Percentiles rank a stretch among this genome's conserved stretches.
Conservation (phyloP, 306 rosid species). For the Trifolium dubium region DNA sequence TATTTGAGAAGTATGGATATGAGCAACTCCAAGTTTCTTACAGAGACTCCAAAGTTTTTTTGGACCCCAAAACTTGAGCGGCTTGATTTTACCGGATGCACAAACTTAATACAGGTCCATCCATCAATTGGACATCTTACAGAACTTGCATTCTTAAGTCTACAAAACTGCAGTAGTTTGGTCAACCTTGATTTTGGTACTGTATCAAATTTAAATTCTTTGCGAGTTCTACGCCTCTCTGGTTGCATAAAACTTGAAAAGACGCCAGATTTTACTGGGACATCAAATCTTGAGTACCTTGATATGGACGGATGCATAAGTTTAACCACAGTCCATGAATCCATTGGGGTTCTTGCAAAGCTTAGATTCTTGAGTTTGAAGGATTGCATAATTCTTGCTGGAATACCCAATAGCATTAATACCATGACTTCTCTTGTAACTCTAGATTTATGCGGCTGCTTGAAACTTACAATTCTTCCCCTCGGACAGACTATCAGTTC, state of each 20-base stretch:
- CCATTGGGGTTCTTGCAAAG: neutral
- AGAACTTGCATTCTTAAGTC: slow-evolving; percentile 30
- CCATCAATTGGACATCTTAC: neutral
- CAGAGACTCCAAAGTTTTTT: neutral
- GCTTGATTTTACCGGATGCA: neutral
- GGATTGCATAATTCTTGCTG: neutral
- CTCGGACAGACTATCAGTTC: too few species aligned
- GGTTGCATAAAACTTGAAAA: slow-evolving; percentile 23
- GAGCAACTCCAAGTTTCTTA: slow-evolving; percentile 31
- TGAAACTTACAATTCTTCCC: neutral
- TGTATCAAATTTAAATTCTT: neutral
- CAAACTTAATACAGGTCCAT: neutral
- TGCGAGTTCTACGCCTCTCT: slow-evolving; percentile 21
- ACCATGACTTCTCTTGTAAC: neutral
- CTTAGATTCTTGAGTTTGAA: slow-evolving; percentile 13
- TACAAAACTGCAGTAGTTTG: slow-evolving; percentile 12
- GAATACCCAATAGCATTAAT: neutral
- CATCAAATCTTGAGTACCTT: slow-evolving; percentile 30
- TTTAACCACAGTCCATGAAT: neutral
- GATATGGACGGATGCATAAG: slow-evolving; percentile 28
- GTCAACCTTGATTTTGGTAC: slow-evolving; percentile 3
- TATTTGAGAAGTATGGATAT: neutral
- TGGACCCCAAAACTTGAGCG: slow-evolving; percentile 4
- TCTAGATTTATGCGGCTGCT: neutral
- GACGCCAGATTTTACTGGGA: slow-evolving; percentile 2